phyloP scores from a whole-genome alignment of 2,329 filamentous ascomycete genomes.

The Fusarium fracticaudum region DNA sequence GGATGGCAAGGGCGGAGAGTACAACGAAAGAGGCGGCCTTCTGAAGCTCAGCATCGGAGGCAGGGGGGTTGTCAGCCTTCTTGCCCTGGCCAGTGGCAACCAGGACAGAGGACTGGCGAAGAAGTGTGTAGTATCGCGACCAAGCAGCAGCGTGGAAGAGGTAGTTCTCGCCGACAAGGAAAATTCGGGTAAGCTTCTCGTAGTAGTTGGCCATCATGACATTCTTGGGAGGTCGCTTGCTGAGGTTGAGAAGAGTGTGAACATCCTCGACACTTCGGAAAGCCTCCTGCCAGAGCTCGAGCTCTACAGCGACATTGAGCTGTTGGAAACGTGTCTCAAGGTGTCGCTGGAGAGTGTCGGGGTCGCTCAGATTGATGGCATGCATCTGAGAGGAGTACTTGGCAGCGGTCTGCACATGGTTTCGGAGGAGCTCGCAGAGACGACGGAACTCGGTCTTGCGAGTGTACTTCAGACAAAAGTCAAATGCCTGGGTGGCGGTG shows the following conservation, averaged over 20 bases:
- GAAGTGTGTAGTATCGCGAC: slow-evolving; percentile 96
- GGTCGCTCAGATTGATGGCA: slow-evolving; percentile 97
- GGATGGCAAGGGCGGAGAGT: slow-evolving; percentile 94
- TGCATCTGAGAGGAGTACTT: slow-evolving; percentile 99
- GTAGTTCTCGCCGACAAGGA: slow-evolving; percentile 99
- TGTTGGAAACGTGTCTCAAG: slow-evolving; percentile 98
- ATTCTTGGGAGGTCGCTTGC: slow-evolving; percentile 98
- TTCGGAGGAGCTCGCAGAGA: slow-evolving; percentile 96
- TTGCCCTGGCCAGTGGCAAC: slow-evolving; percentile 86
- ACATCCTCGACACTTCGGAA: slow-evolving; percentile 99
- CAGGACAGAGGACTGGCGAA: slow-evolving; percentile 87
- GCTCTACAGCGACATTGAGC: slow-evolving; percentile 95
- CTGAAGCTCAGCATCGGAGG: slow-evolving; percentile 89
- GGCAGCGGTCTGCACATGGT: slow-evolving; percentile 98
- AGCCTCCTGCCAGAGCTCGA: slow-evolving; percentile 98
- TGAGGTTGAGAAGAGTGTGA: slow-evolving; percentile 94
- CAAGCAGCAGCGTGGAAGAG: slow-evolving; percentile 98
- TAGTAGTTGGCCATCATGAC: slow-evolving; percentile 99
- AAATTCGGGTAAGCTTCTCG: slow-evolving; percentile 98
- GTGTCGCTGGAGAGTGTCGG: slow-evolving; percentile 96
- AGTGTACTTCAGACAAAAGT: slow-evolving; percentile 98
- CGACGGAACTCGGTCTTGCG: slow-evolving; percentile 99
- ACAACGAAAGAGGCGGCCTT: slow-evolving; percentile 96
- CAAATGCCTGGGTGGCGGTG: slow-evolving; percentile 97
- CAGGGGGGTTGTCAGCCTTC: slow-evolving; percentile 93